A percentile compares a stretch with the other conserved stretches of the same genome.
Conservation (phyloP, 345 rosid genomes). For the thale cress (Arabidopsis thaliana) region TAIR10.1 NC_003070.9:5082001-5082500, state of each 20-base stretch:
- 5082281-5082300: constrained; percentile 24
- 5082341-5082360: constrained; percentile 63
- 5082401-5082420: constrained; percentile 43
- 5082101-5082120: constrained; percentile 44
- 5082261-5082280: constrained; percentile 41
- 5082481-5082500: constrained; percentile 36
- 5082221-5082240: constrained; percentile 50
- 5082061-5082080: constrained; percentile 49
- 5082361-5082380: constrained; percentile 44
- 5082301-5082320: constrained; percentile 47
- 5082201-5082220: constrained; percentile 57
- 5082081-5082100: constrained; percentile 61
- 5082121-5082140: constrained; percentile 28
- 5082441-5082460: constrained; percentile 35
- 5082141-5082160: constrained; percentile 44
- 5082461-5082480: constrained; percentile 42
- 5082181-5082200: constrained; percentile 38
- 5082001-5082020: constrained; percentile 49
- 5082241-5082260: constrained; percentile 51
- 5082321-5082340: constrained; percentile 53
- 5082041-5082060: constrained; percentile 49
- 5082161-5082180: constrained; percentile 53
- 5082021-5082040: constrained; percentile 66
- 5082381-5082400: constrained; percentile 42
- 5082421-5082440: constrained; percentile 28